Percentiles rank a stretch among this genome's conserved stretches.
These are phyloP conservation scores for Viridothelium virens DNA, from an alignment of 495 filamentous ascomycete genomes.

Conservation along the genomic window DNA sequence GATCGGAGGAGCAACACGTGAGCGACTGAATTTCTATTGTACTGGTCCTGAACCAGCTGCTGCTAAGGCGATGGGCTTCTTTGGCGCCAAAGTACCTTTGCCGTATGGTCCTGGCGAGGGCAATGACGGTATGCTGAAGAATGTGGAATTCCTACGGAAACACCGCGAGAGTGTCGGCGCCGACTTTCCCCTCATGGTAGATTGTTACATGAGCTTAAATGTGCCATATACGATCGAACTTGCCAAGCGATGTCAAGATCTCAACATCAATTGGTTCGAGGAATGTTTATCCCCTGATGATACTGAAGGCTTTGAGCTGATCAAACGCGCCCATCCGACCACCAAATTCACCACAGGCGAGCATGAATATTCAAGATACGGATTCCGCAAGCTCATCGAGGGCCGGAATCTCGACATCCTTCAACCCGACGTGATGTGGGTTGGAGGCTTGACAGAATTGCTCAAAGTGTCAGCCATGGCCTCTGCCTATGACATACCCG, in stretches of 20 bases:
- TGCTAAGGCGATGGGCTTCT: conserved; percentile 77
- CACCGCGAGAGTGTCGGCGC: conserved; percentile 78
- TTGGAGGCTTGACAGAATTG: conserved; percentile 84
- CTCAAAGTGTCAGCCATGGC: conserved; percentile 84
- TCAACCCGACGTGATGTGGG: conserved; percentile 95
- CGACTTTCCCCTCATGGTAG: conserved; percentile 86
- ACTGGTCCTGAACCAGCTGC: conserved; percentile 75
- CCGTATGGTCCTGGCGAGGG: conserved; percentile 86
- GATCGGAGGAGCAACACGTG: conserved; percentile 77
- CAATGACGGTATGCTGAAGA: conserved; percentile 70
- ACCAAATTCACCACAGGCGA: conserved; percentile 91
- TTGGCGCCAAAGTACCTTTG: conserved; percentile 78
- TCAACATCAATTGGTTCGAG: conserved; percentile 96
- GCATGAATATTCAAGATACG: conserved; percentile 87
- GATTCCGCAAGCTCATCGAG: conserved; percentile 89
- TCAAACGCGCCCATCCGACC: conserved; percentile 84
- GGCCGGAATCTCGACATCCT: conserved; percentile 87
- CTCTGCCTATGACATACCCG: conserved; percentile 83
- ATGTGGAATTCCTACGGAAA: conserved; percentile 76
- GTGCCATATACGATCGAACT: conserved; percentile 88
- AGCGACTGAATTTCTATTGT: conserved; percentile 84
- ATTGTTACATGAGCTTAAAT: conserved; percentile 94
- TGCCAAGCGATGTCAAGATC: conserved; percentile 66
- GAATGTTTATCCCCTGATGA: conserved; percentile 86
- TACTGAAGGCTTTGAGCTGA: conserved; percentile 75